These are phyloP conservation scores for Ploettnerulaceae sp. DNA, from an alignment of 2,329 filamentous ascomycete species.

Conservation along the genomic window DNA sequence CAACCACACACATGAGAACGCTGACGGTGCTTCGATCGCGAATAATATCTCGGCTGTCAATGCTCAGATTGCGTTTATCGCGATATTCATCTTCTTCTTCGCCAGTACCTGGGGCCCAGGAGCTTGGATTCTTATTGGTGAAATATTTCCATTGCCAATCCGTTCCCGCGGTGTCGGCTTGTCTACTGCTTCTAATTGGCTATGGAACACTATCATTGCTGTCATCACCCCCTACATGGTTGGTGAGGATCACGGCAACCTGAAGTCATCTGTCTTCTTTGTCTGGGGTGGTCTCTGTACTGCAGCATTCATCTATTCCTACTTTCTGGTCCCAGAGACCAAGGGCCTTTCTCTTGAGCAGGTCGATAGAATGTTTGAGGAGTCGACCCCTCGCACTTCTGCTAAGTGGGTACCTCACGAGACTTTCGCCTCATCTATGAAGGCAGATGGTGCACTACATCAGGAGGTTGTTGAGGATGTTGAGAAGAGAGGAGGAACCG, in stretches of 20 bases:
- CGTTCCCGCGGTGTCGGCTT: slow-evolving; percentile 76
- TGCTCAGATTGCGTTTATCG: slow-evolving; percentile 81
- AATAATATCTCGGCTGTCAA: slow-evolving; percentile 50
- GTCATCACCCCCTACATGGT: slow-evolving; percentile 72
- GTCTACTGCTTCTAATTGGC: slow-evolving; percentile 83
- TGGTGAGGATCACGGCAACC: slow-evolving; percentile 47
- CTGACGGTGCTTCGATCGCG: slow-evolving; percentile 39
- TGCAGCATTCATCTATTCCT: slow-evolving; percentile 49
- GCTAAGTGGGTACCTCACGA: slow-evolving; percentile 15
- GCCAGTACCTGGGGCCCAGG: slow-evolving; percentile 66
- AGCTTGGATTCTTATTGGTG: slow-evolving; percentile 77
- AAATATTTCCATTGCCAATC: slow-evolving; percentile 80
- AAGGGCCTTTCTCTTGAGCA: slow-evolving; percentile 68
- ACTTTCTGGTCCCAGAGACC: slow-evolving; percentile 59
- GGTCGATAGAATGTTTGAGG: slow-evolving; percentile 57
- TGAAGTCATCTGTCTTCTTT: slow-evolving; percentile 44
- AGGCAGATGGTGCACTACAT: slow-evolving; percentile 12
- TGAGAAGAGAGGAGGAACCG: no score
- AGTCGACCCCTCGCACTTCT: slow-evolving; percentile 38
- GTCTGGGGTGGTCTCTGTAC: slow-evolving; percentile 57
- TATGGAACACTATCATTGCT: slow-evolving; percentile 64
- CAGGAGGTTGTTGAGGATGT: no score
- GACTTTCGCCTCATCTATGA: no score
- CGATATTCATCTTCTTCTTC: slow-evolving; percentile 91
- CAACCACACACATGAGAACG: slow-evolving; percentile 9